phyloP scores from a whole-genome alignment of 1,284 basidiomycete genomes.

The Sporisorium exsertum region DNA sequence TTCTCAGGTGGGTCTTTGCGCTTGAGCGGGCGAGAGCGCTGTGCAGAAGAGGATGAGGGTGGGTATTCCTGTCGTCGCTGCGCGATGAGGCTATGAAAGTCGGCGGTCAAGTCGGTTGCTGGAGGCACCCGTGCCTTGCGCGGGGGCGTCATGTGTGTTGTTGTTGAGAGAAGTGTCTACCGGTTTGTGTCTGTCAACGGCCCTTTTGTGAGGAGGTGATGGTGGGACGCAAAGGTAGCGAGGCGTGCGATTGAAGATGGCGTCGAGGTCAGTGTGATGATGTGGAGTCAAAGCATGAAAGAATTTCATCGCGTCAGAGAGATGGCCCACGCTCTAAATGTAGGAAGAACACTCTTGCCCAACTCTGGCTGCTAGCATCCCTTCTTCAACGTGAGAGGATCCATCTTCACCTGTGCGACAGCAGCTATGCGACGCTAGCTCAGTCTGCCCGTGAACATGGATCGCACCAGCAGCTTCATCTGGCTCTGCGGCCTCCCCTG shows the following conservation, averaged over 20 bases:
- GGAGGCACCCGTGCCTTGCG: slow-evolving; percentile 29
- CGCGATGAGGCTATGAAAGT: slow-evolving; percentile 40
- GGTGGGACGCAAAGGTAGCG: not conserved
- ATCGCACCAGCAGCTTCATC: slow-evolving; percentile 9
- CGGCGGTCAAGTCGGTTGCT: slow-evolving; percentile 34
- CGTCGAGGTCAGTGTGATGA: not conserved
- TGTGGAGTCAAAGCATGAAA: slow-evolving; percentile 18
- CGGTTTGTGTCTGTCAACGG: not conserved
- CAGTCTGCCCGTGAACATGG: slow-evolving; percentile 6
- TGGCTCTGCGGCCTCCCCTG: slow-evolving; percentile 24
- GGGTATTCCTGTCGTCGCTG: slow-evolving; percentile 32
- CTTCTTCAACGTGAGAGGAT: not conserved
- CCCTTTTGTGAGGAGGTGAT: not conserved
- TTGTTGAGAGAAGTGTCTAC: not conserved
- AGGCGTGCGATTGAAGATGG: not conserved
- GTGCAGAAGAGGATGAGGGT: slow-evolving; percentile 28
- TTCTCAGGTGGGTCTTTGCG: slow-evolving; percentile 44
- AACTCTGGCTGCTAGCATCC: not conserved
- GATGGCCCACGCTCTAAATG: slow-evolving; percentile 28
- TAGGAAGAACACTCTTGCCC: slow-evolving; percentile 5
- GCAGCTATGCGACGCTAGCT: not conserved
- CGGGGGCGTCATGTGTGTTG: slow-evolving; percentile 16
- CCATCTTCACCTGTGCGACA: not conserved
- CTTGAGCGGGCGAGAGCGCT: slow-evolving; percentile 18
- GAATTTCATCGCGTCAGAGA: not conserved